These are phyloP conservation scores for Exophiala calicioides DNA, from an alignment of 2,329 filamentous ascomycete genomes.

Conservation along the genomic window DNA sequence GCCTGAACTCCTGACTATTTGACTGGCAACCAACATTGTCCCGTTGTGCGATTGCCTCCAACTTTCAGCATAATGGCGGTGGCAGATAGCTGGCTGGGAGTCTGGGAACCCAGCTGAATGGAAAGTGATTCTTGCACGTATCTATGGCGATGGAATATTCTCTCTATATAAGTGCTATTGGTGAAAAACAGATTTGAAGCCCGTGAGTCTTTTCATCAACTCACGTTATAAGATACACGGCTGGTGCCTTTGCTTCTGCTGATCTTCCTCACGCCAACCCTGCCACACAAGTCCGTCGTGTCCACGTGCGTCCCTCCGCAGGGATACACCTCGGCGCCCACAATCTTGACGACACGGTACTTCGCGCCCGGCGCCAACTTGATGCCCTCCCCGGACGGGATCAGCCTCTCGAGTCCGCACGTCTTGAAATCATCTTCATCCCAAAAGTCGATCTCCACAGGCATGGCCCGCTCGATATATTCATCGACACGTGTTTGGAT, in stretches of 20 bases:
- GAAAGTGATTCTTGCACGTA: no score
- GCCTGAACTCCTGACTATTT: no score
- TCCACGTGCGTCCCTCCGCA: constrained; percentile 75
- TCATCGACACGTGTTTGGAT: constrained; percentile 66
- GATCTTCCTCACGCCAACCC: constrained; percentile 67
- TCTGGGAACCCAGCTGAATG: no score
- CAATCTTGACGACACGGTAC: constrained; percentile 68
- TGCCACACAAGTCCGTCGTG: constrained; percentile 59
- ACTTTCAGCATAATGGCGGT: no score
- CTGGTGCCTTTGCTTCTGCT: constrained; percentile 64
- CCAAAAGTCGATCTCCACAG: constrained; percentile 68
- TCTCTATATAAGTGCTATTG: no score
- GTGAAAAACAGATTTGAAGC: no score
- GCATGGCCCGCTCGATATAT: constrained; percentile 57
- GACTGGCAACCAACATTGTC: no score
- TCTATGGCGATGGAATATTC: no score
- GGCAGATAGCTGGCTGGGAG: no score
- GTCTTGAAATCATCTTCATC: constrained; percentile 60
- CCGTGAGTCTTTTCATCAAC: no score
- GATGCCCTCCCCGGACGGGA: constrained; percentile 42
- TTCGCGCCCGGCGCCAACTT: constrained; percentile 50
- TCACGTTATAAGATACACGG: constrained; percentile 53
- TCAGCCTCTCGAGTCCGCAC: constrained; percentile 58
- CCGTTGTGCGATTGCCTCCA: no score
- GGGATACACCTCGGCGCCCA: constrained; percentile 68